Evolutionary conservation across 2,329 filamentous ascomycete genomes (phyloP), one percentile per base, ranked within the genome.

Genomic region (Dactylellina cionopaga): DNA sequence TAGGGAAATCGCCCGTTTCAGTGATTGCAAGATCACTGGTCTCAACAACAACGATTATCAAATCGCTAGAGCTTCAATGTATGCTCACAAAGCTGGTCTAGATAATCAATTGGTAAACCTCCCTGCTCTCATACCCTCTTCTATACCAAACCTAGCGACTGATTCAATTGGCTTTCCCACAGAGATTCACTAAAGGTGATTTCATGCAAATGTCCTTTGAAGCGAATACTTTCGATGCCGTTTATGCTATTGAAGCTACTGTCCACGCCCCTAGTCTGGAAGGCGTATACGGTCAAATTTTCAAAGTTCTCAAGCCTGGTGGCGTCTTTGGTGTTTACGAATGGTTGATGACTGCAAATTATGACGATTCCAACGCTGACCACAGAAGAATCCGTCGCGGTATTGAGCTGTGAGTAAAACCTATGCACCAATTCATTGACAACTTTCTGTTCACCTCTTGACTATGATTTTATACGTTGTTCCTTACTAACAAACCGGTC

Each of bases 11-110:
- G 92, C 91, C 83, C 96, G 96, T 83, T 99, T 99, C 83, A 90
- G 92, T 9, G 94, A 91, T 74, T 90, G 88, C 77, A 92, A 97
- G 78, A 87, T 98, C 75, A 90, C 92, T 22, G 95, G 95, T 43
- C 83, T 98, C 80, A 99, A 98, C 88, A 98, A 97, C 88, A 98
- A 98, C 82, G 92, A 97, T 83, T 99, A 99, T 85, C 95, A 98
- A 84, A 96, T 98, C 76, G 88, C 97, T 80, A 91, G 95, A 76
- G 94, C 93, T n/a, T 92, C 88, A 11, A 84, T 86, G 60, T 96
- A 97, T 80, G 92, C 93, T 1, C 82, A 86, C 74, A 92, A 92
- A 82, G 92, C 96, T 82, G 89, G 89, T 55, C 84, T 98, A 56
- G 85, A 89, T 0, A 81, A 91, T 78, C 92, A 96, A 83, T 83